phyloP scores from a whole-genome alignment of 192 early-diverging fungal genomes.

The Gonapodya prolifera region DNA sequence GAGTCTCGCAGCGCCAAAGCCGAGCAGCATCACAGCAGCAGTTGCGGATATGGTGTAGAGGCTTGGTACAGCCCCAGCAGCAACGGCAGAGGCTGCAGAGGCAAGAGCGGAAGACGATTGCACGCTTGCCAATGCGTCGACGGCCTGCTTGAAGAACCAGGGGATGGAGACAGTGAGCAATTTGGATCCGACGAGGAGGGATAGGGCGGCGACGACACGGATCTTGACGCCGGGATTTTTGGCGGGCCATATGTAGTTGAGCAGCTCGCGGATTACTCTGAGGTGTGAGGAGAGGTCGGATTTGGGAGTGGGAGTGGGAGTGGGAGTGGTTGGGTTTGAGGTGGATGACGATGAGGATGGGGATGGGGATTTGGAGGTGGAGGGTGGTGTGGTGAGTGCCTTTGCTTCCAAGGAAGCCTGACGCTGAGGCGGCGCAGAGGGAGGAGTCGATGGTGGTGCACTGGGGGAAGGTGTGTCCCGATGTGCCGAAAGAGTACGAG shows the following conservation, averaged over 20 bases:
- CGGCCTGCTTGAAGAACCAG: slow-evolving; percentile 83
- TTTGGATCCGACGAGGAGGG: slow-evolving; percentile 71
- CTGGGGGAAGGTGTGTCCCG: too few relatives aligned
- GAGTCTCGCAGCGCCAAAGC: slow-evolving; percentile 84
- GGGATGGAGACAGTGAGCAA: slow-evolving; percentile 90
- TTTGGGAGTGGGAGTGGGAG: not conserved
- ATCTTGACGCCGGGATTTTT: slow-evolving; percentile 68
- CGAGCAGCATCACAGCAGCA: slow-evolving; percentile 49
- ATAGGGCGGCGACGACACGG: slow-evolving; percentile 73
- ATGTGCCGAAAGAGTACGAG: too few relatives aligned
- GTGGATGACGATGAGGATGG: not conserved
- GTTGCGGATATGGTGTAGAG: not conserved
- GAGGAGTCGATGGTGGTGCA: too few relatives aligned
- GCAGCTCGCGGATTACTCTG: slow-evolving; percentile 51
- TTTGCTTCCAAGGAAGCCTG: not conserved
- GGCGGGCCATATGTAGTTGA: slow-evolving; percentile 83
- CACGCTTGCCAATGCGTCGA: slow-evolving; percentile 72
- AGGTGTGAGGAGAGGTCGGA: not conserved
- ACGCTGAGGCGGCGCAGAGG: not conserved
- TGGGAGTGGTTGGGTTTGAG: not conserved
- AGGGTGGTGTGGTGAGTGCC: not conserved
- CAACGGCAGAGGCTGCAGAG: slow-evolving; percentile 3
- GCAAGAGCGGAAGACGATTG: slow-evolving; percentile 46
- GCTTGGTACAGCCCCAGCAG: slow-evolving; percentile 55
- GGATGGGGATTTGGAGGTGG: not conserved